Evolutionary conservation across 2,329 filamentous ascomycete species (phyloP), one percentile per base, ranked within the genome.

Genomic region (Spiromastix sp.): DNA sequence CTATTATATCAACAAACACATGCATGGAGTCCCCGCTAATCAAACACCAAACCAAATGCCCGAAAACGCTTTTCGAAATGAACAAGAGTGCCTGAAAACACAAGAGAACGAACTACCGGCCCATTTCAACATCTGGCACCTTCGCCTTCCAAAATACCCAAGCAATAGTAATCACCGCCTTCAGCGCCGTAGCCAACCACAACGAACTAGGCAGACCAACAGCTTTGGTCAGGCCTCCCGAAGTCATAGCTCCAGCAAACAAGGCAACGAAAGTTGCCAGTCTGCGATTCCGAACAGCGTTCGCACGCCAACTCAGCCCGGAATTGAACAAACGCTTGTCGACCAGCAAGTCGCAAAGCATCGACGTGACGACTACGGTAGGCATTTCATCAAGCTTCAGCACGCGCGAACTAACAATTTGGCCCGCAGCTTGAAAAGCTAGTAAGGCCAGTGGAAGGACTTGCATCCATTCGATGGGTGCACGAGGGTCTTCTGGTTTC

Each of bases 381-480:
- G 61, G 61, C 13, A 64, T 52, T 39, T 64, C 61, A 22, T 61
- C 52, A 11, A 57, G 44, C 2, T 46, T 45, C 5, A 64, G 45
- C 5, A 60, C 45, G 1, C 61, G 51, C 1, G 57, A 60, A 1
- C 59, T 48, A 9, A 51, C 50, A 15, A 63, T 60, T 38, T 64
- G 61, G 0, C 61, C 61, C 1, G 52, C 58, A 1, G 58, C 56
- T 39, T 63, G 57, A 38, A 64, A 63, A 12, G 60, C 48, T 3
- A 64, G 46, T 1, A 64, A 43, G 3, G 54, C 46, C 15, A 64
- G 57, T 4, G 61, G 57, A 2, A 61, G 37, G 2, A 61, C 38
- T 35, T 59, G 55, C 32, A 54, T 52, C 57, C 56, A 59, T 32
- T 55, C 43, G 20, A 57, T 53, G 1, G 53, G 51, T 17, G 49